Percentiles rank a stretch among this genome's conserved stretches.
phyloP scores from a whole-genome alignment of 2,329 filamentous ascomycete genomes.

The Didymella segeticola region DNA sequence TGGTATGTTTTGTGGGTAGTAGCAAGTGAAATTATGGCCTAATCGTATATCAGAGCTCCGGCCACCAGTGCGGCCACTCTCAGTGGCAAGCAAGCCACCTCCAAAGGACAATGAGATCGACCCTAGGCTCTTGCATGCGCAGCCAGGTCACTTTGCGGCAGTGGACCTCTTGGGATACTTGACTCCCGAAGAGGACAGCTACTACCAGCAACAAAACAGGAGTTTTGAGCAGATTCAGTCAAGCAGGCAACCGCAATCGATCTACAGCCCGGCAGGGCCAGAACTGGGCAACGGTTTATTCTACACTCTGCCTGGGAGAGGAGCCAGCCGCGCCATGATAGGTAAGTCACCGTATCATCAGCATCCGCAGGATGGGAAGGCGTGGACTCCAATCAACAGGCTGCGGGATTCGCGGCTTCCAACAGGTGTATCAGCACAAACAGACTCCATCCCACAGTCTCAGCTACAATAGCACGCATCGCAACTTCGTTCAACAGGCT shows the following conservation, averaged over 20 bases:
- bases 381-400: no score
- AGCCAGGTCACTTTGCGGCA: constrained; percentile 14
- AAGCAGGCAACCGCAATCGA: neutral
- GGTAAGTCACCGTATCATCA: neutral
- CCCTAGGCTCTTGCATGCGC: constrained; percentile 19
- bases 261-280: neutral
- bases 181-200: constrained; percentile 9
- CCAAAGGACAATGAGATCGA: constrained; percentile 13
- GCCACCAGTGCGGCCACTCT: neutral
- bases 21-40: neutral
- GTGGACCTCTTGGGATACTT: neutral
- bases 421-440: no score
- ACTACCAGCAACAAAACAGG: constrained; percentile 13
- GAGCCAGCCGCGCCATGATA: neutral
- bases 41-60: neutral
- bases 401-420: no score
- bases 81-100: neutral
- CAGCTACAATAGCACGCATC: no score
- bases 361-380: neutral
- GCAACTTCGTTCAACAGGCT: no score
- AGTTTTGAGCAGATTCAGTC: neutral
- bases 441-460: no score
- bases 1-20: neutral
- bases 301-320: neutral
- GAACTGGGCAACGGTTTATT: neutral